Percentiles rank a stretch among this genome's conserved stretches.
phyloP scores from a whole-genome alignment of 495 filamentous ascomycete species.

The Penicillium salamii region DNA sequence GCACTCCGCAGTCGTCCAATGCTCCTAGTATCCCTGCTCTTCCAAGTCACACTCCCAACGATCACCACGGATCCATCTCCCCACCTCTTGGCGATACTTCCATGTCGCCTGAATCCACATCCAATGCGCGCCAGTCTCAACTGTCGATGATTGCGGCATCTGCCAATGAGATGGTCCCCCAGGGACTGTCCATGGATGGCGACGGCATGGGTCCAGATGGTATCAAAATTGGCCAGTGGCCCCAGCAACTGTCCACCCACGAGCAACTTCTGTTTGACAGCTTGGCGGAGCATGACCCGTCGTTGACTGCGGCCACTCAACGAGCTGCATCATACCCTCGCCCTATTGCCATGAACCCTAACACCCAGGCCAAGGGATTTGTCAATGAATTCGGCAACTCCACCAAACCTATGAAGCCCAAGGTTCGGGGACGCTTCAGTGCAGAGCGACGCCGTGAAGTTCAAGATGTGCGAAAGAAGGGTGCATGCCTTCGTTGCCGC shows the following conservation, averaged over 20 bases:
- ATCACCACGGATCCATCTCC: constrained; percentile 37
- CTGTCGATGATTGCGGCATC: constrained; percentile 50
- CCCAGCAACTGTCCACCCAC: constrained; percentile 40
- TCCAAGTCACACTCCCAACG: constrained; percentile 30
- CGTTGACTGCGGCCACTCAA: constrained; percentile 44
- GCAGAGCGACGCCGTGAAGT: constrained; percentile 71
- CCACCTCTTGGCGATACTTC: constrained; percentile 39
- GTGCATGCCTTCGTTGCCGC: constrained; percentile 81
- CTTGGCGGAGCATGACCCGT: constrained; percentile 44
- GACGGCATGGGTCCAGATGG: constrained; percentile 32
- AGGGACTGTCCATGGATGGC: constrained; percentile 40
- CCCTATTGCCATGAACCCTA: constrained; percentile 55
- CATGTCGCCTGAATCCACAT: constrained; percentile 36
- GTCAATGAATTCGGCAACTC: constrained; percentile 55
- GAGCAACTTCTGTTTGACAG: constrained; percentile 48
- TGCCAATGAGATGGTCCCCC: constrained; percentile 48
- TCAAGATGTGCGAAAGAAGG: constrained; percentile 73
- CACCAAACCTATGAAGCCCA: constrained; percentile 51
- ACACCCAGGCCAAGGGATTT: constrained; percentile 53
- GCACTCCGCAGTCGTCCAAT: constrained; percentile 28
- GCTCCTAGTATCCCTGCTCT: constrained; percentile 33
- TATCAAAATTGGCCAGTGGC: constrained; percentile 38
- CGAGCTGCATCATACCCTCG: constrained; percentile 48
- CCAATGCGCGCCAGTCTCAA: constrained; percentile 45
- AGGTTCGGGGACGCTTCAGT: constrained; percentile 67